phyloP scores from a whole-genome alignment of 768 basidiomycete species.

The Boletus pseudo-olivaceus region DNA sequence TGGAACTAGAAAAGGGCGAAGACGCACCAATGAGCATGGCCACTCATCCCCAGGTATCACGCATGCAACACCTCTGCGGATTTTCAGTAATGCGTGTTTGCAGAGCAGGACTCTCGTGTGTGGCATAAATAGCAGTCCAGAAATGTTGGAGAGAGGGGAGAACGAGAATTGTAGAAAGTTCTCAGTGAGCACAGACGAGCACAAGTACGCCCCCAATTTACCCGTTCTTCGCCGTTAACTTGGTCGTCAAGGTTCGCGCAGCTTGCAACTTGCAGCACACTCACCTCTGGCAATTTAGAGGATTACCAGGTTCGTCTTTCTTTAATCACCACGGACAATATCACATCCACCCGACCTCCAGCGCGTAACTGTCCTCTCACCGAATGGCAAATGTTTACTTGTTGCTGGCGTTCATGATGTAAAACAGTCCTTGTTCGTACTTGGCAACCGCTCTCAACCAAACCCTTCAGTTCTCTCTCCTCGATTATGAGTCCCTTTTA shows the following conservation, averaged over 20 bases:
- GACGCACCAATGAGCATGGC: slow-evolving; percentile 98
- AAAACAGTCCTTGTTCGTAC: slow-evolving; percentile 25
- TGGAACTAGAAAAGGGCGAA: slow-evolving; percentile 74
- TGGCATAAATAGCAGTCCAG: slow-evolving; percentile 79
- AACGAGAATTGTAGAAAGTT: slow-evolving; percentile 89
- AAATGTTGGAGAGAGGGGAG: slow-evolving; percentile 55
- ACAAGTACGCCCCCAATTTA: slow-evolving; percentile 46
- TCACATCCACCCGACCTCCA: slow-evolving; percentile 8
- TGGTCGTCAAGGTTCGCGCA: slow-evolving; percentile 16
- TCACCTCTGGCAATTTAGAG: slow-evolving; percentile 56
- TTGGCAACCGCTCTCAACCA: slow-evolving; percentile 9
- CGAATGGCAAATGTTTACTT: slow-evolving; percentile 58
- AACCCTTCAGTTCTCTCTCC: slow-evolving; percentile 52
- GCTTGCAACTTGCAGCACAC: slow-evolving; percentile 53
- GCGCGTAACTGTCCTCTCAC: slow-evolving; percentile 88
- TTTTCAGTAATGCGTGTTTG: neutral
- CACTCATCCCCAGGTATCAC: slow-evolving; percentile 53
- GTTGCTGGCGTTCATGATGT: slow-evolving; percentile 75
- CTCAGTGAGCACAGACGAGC: slow-evolving; percentile 40
- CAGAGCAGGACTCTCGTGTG: slow-evolving; percentile 63
- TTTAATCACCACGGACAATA: neutral
- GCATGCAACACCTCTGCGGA: neutral
- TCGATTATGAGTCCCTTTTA: slow-evolving; percentile 57
- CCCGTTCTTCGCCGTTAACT: slow-evolving; percentile 9
- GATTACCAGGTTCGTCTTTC: slow-evolving; percentile 79